Evolutionary conservation across 345 rosid genomes (phyloP).

Genomic region (Nasturtium officinale): DNA sequence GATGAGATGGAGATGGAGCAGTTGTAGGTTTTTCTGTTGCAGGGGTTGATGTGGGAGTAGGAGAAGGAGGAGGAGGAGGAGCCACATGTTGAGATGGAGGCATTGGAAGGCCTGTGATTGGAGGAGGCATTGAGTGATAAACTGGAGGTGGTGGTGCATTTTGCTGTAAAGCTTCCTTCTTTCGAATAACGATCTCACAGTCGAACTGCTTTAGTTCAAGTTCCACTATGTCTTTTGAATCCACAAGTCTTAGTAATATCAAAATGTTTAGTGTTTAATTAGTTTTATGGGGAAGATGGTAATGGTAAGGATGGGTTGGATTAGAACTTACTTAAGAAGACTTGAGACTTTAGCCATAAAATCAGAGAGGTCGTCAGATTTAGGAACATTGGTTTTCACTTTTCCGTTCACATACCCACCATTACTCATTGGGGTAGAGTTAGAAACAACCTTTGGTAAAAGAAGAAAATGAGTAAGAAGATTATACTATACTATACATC

Average conservation of each 20-base stretch:
- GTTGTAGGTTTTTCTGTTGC: constrained; percentile 53
- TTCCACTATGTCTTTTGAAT: constrained; percentile 85
- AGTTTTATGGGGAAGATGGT: too few species aligned
- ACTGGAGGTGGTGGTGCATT: constrained; percentile 45
- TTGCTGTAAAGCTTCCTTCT: constrained; percentile 83
- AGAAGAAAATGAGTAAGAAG: constrained; percentile 12
- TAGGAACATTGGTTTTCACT: constrained; percentile 53
- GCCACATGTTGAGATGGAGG: constrained; percentile 51
- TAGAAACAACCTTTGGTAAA: constrained; percentile 55
- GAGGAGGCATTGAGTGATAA: constrained; percentile 49
- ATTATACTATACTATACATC: neutral
- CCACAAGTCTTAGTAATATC: constrained; percentile 68
- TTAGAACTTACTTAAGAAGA: constrained; percentile 73
- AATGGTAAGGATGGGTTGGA: neutral
- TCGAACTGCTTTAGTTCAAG: constrained; percentile 82
- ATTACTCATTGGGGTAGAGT: constrained; percentile 50
- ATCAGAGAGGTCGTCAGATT: constrained; percentile 58
- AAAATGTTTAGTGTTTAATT: neutral
- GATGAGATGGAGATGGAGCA: constrained; percentile 52
- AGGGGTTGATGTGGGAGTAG: constrained; percentile 45
- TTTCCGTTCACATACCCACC: constrained; percentile 46
- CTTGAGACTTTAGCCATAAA: constrained; percentile 87
- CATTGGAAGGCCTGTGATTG: constrained; percentile 50
- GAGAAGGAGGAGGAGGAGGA: constrained; percentile 41
- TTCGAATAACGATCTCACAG: constrained; percentile 78